Conservation (phyloP, 2,329 filamentous ascomycete species). For the Aspergillus chevalieri region DNA sequence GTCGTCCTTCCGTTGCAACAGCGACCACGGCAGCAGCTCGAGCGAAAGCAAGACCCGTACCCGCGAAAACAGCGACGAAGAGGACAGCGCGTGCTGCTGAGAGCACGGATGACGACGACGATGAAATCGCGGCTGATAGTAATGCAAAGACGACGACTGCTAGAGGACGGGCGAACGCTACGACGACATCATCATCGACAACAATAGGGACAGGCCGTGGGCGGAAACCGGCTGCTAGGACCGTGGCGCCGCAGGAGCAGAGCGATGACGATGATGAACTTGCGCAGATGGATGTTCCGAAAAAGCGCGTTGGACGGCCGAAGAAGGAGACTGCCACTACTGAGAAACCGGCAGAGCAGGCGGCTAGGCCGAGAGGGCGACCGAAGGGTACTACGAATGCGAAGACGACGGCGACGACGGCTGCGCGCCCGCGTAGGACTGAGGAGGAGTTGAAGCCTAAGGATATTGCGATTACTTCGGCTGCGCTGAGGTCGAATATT, state of each 20-base stretch:
- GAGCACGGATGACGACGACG: conserved; percentile 11
- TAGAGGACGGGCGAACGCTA: conserved; percentile 9
- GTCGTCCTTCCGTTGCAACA: conserved; percentile 1
- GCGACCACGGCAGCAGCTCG: conserved; percentile 2
- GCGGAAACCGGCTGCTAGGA: conserved; percentile 4
- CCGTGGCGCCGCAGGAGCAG: conserved; percentile 2
- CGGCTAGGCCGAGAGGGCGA: conserved; percentile 23
- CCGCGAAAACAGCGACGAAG: conserved; percentile 9
- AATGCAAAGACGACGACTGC: conserved; percentile 5
- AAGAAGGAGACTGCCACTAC: conserved; percentile 5
- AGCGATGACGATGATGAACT: conserved; percentile 21
- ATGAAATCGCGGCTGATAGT: conserved; percentile 15
- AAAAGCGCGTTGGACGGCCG: conserved; percentile 16
- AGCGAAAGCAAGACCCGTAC: conserved; percentile 5
- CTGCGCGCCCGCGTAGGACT: conserved; percentile 6
- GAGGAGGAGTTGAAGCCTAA: conserved; percentile 13
- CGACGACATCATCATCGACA: conserved; percentile 4
- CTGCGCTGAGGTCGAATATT: conserved; percentile 23
- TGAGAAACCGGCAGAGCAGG: conserved; percentile 7
- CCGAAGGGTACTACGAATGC: conserved; percentile 18
- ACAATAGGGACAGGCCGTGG: conserved; percentile 4
- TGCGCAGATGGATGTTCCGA: conserved; percentile 16
- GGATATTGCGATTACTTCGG: conserved; percentile 23
- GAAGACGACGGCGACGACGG: conserved; percentile 2
- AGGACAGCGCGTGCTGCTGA: conserved; percentile 3